phyloP scores from a whole-genome alignment of 1,284 basidiomycete species.

The Exsudoporus floridanus region DNA sequence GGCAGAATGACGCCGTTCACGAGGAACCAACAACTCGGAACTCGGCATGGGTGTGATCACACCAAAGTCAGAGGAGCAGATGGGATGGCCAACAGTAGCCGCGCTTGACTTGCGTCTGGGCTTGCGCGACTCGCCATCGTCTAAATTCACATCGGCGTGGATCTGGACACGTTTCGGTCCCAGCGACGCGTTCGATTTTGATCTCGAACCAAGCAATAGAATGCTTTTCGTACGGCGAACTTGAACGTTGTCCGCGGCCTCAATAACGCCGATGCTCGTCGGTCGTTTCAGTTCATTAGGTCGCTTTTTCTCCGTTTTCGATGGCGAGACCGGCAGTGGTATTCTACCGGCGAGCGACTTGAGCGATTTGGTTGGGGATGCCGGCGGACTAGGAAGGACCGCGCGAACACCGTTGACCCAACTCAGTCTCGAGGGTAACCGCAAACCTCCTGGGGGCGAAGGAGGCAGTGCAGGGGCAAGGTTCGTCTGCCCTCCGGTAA shows the following conservation, averaged over 20 bases:
- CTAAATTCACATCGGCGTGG: conserved; percentile 22
- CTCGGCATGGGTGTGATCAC: background rate
- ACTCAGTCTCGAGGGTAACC: conserved; percentile 34
- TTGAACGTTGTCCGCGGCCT: conserved; percentile 28
- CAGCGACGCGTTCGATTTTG: conserved; percentile 29
- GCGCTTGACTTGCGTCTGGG: conserved; percentile 32
- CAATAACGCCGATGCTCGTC: conserved; percentile 31
- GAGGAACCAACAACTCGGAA: conserved; percentile 26
- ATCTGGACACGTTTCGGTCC: conserved; percentile 34
- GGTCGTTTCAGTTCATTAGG: conserved; percentile 22
- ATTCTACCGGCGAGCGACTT: conserved; percentile 13
- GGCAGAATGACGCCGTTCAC: conserved; percentile 35
- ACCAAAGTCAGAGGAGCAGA: background rate
- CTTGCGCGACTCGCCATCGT: conserved; percentile 14
- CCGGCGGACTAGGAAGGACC: conserved; percentile 34
- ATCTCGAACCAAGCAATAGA: conserved; percentile 30
- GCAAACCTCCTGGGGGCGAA: conserved; percentile 30
- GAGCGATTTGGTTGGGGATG: conserved; percentile 25
- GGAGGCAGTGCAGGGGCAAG: conserved; percentile 22
- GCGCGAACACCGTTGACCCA: conserved; percentile 31
- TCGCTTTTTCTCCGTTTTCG: conserved; percentile 12
- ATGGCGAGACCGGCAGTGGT: conserved; percentile 2
- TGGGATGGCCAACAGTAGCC: conserved; percentile 10
- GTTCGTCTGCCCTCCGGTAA: conserved; percentile 7
- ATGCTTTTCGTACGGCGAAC: conserved; percentile 36